Percentiles rank a stretch among this genome's conserved stretches.
phyloP scores from a whole-genome alignment of 2,329 filamentous ascomycete species.

The Penicillium sp. region DNA sequence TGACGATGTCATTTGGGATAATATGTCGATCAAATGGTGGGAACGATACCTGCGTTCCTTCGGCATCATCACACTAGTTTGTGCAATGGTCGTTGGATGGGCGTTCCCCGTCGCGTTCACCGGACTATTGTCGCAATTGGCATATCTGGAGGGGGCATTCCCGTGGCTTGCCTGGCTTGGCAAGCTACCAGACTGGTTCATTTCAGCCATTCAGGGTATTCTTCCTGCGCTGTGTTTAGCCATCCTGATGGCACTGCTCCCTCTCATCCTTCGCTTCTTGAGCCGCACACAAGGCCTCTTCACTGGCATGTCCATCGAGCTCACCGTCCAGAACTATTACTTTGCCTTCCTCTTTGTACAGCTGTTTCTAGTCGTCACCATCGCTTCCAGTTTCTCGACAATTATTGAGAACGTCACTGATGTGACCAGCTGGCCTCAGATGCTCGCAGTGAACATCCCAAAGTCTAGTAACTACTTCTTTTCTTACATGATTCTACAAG shows the following conservation, averaged over 20 bases:
- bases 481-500: slow-evolving; percentile 95
- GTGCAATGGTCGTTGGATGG: slow-evolving; percentile 81
- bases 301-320: slow-evolving; percentile 73
- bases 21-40: slow-evolving; percentile 96
- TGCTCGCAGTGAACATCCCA: slow-evolving; percentile 76
- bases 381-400: slow-evolving; percentile 71
- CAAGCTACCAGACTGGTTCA: slow-evolving; percentile 57
- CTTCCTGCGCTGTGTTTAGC: slow-evolving; percentile 75
- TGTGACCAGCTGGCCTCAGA: slow-evolving; percentile 67
- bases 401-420: slow-evolving; percentile 63
- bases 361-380: slow-evolving; percentile 87
- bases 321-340: slow-evolving; percentile 89
- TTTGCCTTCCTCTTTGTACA: slow-evolving; percentile 94
- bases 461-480: slow-evolving; percentile 95
- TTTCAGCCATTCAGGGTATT: slow-evolving; percentile 77
- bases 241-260: slow-evolving; percentile 75
- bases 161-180: slow-evolving; percentile 70
- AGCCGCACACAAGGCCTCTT: slow-evolving; percentile 74
- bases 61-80: slow-evolving; percentile 63
- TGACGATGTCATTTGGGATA: slow-evolving; percentile 91
- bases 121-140: slow-evolving; percentile 74
- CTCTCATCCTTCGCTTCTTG: slow-evolving; percentile 72
- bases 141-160: slow-evolving; percentile 63
- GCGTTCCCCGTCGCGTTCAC: slow-evolving; percentile 88
- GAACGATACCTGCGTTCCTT: slow-evolving; percentile 72